These are phyloP conservation scores for Pythium inflatum DNA, from an alignment of 352 stramenopile genomes.

Conservation along the genomic window DNA sequence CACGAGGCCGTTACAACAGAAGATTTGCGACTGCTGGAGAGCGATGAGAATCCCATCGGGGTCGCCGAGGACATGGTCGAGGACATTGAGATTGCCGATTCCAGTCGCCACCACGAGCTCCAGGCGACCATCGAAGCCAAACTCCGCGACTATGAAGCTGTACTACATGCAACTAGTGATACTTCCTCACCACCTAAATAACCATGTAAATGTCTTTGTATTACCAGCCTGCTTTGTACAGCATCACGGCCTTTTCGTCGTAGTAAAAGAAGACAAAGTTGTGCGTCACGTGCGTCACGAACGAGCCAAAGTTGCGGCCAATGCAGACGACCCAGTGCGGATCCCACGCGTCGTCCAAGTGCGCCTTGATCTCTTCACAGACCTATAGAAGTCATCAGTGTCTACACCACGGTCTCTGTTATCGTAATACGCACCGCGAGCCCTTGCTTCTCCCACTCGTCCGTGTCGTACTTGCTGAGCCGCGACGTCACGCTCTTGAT, in stretches of 20 bases:
- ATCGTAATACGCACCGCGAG: slow-evolving; percentile 43
- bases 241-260: slow-evolving; percentile 86
- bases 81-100: no score
- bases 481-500: slow-evolving; percentile 78
- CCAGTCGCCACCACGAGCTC: slow-evolving; percentile 20
- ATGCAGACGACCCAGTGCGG: slow-evolving; percentile 88
- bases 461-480: slow-evolving; percentile 72
- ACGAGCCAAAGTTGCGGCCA: slow-evolving; percentile 92
- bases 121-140: slow-evolving; percentile 25
- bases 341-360: slow-evolving; percentile 79
- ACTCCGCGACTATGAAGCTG: slow-evolving; percentile 26
- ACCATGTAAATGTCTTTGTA: not conserved
- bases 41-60: not conserved
- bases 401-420: not conserved
- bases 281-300: slow-evolving; percentile 92
- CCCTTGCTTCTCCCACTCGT: slow-evolving; percentile 85
- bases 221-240: slow-evolving; percentile 87
- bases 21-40: no score
- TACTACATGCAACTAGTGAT: not conserved
- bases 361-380: slow-evolving; percentile 80
- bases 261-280: slow-evolving; percentile 94
- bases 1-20: slow-evolving; percentile 13
- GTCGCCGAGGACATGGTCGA: no score
- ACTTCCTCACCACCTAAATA: no score
- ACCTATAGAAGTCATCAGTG: slow-evolving; percentile 39